Evolutionary conservation across 164 flowering plant species (phyloP), one percentile per base, ranked within the genome.

Genomic region (Litsea cubeba): DNA sequence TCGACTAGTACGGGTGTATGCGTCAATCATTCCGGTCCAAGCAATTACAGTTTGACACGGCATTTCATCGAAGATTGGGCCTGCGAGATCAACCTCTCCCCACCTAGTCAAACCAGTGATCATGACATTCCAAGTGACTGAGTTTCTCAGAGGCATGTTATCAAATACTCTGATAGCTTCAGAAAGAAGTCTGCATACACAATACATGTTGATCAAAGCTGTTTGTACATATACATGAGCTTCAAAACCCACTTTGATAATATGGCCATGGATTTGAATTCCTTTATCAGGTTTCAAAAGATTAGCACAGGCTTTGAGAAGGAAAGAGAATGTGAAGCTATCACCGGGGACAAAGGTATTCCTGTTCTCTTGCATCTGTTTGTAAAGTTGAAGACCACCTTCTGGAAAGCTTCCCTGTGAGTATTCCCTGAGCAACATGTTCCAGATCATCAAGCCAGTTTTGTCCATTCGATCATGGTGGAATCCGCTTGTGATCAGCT

Each of bases 21-120:
- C 83, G 72, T 80, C 80, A 30, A 80, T 77, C 72, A 80, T 77
- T 25, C 78, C 80, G 14, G 80, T 80, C 78, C 83, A 80, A 7
- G 83, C 75, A 8, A 80, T 60, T 6, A 72, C 73, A 69, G 49
- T 80, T 23, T 71, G 54, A 24, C 26, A 1, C 6, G 76, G 75
- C 80, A 80, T 80, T 75, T 65, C 58, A 22, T 75, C 57, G 28
- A 80, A 80, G 51, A 77, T 35, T 2, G 62, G 20, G 22, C 71
- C 23, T 69, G 83, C 78, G 57, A 62, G 62, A 72, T 78, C 58
- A 15, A 80, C 63, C 40, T 75, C 74, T 22, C 83, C 80, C 73
- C 70, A 57, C 72, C 75, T 80, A 22, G 68, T 75, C 57, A 77
- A 66, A 74, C 83, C 76, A 22, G 83, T 77, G 68, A 80, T 72